Conservation (phyloP, 495 filamentous ascomycete species). For the Zalerion maritima region DNA sequence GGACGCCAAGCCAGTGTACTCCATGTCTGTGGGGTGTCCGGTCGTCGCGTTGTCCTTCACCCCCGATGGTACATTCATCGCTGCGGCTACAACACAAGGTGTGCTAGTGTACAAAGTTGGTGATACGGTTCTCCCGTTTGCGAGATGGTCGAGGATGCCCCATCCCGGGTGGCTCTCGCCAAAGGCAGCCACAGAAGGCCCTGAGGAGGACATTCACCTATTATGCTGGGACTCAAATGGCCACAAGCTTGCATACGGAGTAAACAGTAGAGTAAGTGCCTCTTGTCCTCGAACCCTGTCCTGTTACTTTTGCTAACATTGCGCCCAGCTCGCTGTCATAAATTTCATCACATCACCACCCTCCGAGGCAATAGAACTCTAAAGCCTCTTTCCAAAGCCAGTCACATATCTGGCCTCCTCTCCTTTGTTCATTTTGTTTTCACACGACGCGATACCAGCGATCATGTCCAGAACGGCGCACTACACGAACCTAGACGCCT, state of each 20-base stretch:
- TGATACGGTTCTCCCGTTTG: constrained; percentile 46
- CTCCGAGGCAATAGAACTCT: too few relatives aligned
- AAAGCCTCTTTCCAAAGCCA: too few relatives aligned
- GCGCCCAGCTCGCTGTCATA: constrained; percentile 29
- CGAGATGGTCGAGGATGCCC: constrained; percentile 40
- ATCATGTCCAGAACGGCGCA: too few relatives aligned
- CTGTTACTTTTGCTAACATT: constrained; percentile 7
- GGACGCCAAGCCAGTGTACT: constrained; percentile 40
- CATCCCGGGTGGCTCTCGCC: constrained; percentile 38
- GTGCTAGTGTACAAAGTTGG: constrained; percentile 62
- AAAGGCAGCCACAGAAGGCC: constrained; percentile 26
- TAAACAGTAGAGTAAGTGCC: constrained; percentile 48
- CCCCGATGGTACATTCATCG: constrained; percentile 56
- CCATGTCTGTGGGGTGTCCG: constrained; percentile 42
- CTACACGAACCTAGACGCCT: too few relatives aligned
- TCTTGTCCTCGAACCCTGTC: not conserved
- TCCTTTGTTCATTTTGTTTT: too few relatives aligned
- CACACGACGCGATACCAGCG: too few relatives aligned
- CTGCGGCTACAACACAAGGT: constrained; percentile 48
- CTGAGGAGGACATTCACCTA: constrained; percentile 37
- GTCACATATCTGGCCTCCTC: too few relatives aligned
- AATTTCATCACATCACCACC: too few relatives aligned
- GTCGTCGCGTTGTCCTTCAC: constrained; percentile 53
- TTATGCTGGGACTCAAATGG: constrained; percentile 67
- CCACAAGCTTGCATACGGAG: constrained; percentile 57